Conservation (phyloP, 2,329 filamentous ascomycete species). For the Phoma sp. region DNA sequence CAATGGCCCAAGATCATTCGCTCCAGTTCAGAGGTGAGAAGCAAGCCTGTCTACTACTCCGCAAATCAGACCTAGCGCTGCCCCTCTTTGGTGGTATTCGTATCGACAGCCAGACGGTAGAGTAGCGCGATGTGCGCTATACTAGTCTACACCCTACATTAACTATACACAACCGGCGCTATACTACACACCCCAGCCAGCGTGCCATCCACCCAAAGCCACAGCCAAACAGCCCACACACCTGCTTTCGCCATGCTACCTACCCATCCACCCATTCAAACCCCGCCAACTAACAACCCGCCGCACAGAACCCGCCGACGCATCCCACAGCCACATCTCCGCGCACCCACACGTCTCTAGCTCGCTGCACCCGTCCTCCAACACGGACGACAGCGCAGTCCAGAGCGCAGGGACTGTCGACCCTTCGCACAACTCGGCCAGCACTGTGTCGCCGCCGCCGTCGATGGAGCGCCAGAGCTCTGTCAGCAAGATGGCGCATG, state of each 20-base stretch:
- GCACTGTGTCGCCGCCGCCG: not conserved
- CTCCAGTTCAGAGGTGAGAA: constrained; percentile 10
- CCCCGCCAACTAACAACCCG: not conserved
- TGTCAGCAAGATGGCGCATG: constrained; percentile 6
- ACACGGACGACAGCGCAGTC: not conserved
- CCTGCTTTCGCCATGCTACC: not conserved
- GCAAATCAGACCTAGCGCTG: not conserved
- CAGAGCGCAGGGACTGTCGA: not conserved
- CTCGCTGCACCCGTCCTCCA: not conserved
- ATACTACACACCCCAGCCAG: too few relatives aligned
- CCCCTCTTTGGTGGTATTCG: not conserved
- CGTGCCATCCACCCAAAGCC: not conserved
- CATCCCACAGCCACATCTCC: not conserved
- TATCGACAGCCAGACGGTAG: not conserved
- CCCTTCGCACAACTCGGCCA: not conserved
- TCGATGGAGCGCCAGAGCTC: constrained; percentile 6
- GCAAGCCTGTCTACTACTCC: not conserved
- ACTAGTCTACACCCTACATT: constrained; percentile 1
- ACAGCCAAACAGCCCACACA: not conserved
- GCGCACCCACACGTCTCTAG: not conserved
- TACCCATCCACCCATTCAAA: not conserved
- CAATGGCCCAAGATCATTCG: constrained; percentile 1
- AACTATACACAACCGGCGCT: not conserved
- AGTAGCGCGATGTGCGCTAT: constrained; percentile 1
- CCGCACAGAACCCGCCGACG: not conserved